Percentiles rank a stretch among this genome's conserved stretches.
These are phyloP conservation scores for Aureobasidium mangrovei DNA, from an alignment of 2,329 filamentous ascomycete species.

Conservation along the genomic window DNA sequence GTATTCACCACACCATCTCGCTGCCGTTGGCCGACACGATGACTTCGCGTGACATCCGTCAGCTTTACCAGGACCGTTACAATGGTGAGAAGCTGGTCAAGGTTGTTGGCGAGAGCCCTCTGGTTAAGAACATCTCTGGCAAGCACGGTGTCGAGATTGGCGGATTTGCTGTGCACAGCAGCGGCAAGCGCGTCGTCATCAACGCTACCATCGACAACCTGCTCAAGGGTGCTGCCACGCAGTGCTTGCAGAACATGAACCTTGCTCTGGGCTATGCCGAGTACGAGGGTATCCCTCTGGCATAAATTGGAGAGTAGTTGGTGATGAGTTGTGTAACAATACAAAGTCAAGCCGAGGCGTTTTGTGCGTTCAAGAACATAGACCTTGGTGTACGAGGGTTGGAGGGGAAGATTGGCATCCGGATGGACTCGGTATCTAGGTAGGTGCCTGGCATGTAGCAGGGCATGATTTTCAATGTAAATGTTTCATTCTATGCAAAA, in stretches of 20 bases:
- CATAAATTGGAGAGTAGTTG: slow-evolving; percentile 25
- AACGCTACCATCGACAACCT: slow-evolving; percentile 92
- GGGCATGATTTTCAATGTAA: slow-evolving; percentile 8
- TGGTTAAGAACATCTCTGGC: slow-evolving; percentile 74
- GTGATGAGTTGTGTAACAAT: neutral
- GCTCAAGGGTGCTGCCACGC: slow-evolving; percentile 84
- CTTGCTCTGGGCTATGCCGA: slow-evolving; percentile 79
- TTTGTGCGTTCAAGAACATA: slow-evolving; percentile 5
- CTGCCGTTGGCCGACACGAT: slow-evolving; percentile 80
- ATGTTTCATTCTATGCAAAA: neutral
- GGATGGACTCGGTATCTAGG: neutral
- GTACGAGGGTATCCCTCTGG: slow-evolving; percentile 73
- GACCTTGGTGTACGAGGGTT: neutral
- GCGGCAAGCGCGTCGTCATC: slow-evolving; percentile 85
- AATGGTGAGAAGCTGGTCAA: slow-evolving; percentile 93
- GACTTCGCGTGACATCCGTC: slow-evolving; percentile 83
- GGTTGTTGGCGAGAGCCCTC: slow-evolving; percentile 76
- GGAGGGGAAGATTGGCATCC: neutral
- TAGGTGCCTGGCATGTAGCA: neutral
- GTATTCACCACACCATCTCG: slow-evolving; percentile 84
- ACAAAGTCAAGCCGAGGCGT: neutral
- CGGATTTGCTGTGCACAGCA: slow-evolving; percentile 85
- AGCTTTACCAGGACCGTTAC: slow-evolving; percentile 92
- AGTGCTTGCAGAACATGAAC: slow-evolving; percentile 95
- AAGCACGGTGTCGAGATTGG: slow-evolving; percentile 91